Evolutionary conservation across 257 asterid species (phyloP).

Genomic region (Coffea eugenioides): DNA sequence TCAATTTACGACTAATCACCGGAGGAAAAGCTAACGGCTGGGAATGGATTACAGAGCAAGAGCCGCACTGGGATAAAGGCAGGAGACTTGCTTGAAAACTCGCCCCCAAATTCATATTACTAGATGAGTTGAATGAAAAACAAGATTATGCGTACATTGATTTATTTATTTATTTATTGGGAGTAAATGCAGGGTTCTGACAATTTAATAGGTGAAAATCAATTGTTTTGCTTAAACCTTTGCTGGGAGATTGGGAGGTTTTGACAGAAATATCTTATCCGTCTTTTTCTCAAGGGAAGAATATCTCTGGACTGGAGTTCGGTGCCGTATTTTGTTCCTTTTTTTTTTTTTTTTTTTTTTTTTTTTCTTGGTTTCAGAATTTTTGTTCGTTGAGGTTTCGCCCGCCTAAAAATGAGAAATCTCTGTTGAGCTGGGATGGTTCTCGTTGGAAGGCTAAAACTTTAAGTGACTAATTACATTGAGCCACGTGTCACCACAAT

Average conservation of each 20-base stretch:
- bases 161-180: background rate
- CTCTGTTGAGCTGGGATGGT: background rate
- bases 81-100: constrained; percentile 56
- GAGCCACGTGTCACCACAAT: background rate
- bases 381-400: background rate
- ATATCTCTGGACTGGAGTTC: background rate
- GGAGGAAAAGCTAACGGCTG: constrained; percentile 33
- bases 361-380: background rate
- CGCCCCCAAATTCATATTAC: constrained; percentile 52
- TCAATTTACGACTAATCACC: constrained; percentile 28
- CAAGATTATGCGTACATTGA: constrained; percentile 6
- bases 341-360: background rate
- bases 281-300: background rate
- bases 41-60: constrained; percentile 40
- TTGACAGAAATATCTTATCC: constrained; percentile 17
- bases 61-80: constrained; percentile 44
- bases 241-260: background rate
- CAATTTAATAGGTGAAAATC: background rate
- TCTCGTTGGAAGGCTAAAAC: constrained; percentile 15
- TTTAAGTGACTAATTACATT: background rate
- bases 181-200: background rate
- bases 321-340: background rate
- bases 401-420: constrained; percentile 16
- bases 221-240: background rate
- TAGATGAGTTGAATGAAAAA: background rate